Evolutionary conservation across 2,329 filamentous ascomycete genomes (phyloP), one percentile per base, ranked within the genome.

Genomic region (Trichoderma sp.): DNA sequence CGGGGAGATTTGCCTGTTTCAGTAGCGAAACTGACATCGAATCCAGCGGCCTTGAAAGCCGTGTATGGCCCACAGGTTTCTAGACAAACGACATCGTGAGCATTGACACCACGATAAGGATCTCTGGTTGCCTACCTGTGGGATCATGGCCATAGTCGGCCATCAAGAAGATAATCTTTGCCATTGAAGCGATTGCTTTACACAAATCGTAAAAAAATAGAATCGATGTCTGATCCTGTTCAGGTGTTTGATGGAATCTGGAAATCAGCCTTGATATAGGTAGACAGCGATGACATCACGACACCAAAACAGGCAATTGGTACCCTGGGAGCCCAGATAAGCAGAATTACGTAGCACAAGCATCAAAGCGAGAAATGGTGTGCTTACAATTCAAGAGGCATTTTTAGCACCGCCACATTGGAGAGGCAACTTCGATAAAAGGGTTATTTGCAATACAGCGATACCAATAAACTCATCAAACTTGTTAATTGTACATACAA

Each of bases 71-170:
- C 77, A 2, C 83, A 80, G 9, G 83, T 84, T 73, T 86, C 84
- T 86, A 52, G 19, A 42, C 19, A 2, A 5, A 35, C 5, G 50
- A 12, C 25, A 22, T 45, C n/a, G 13, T 32, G 0, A 34, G 1
- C 19, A 39, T 13, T 29, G 9, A 9, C 13, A 17, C 2, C 10
- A 17, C 17, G 22, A 1, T 15, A 5, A 0, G 2, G 17, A 6
- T 45, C 8, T 19, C 17, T 12, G 9, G 5, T 19, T 64, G 17
- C 34, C 5, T 70, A 85, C 84, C 83, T 53, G 84, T 86, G 2
- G 84, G 84, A 70, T 86, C 84, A 71, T 86, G 83, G 52, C 84
- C 84, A 69, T 86, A 85, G 71, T 86, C 84, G 50, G 84, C 80
- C 83, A 86, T 85, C 64, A 84, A 71, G 52, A 86, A 80, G 45